phyloP scores from a whole-genome alignment of 2,329 filamentous ascomycete species.

The Pseudogymnoascus sp. region DNA sequence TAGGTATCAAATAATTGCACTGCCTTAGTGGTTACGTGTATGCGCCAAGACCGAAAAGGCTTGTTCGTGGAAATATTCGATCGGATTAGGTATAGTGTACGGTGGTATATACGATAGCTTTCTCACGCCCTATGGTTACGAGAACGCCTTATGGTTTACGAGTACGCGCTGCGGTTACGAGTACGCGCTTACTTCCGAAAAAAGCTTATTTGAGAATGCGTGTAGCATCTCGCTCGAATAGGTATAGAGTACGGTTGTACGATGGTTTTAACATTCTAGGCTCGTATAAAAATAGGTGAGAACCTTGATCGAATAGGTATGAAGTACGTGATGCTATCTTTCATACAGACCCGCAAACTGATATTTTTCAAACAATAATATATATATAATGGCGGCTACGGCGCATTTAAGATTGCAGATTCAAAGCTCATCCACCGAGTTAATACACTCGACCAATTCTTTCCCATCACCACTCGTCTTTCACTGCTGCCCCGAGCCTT shows the following conservation, averaged over 20 bases:
- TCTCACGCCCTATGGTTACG: no score
- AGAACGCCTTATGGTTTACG: no score
- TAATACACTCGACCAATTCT: not conserved
- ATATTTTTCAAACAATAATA: not conserved
- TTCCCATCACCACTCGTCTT: not conserved
- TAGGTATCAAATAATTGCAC: not conserved
- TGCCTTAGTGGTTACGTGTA: not conserved
- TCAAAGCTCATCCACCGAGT: not conserved
- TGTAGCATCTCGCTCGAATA: not conserved
- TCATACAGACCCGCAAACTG: not conserved
- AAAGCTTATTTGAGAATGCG: not conserved
- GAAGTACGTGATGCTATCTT: not conserved
- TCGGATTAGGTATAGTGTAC: constrained; percentile 3
- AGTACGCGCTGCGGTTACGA: no score
- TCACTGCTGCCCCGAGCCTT: not conserved
- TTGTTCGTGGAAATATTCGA: not conserved
- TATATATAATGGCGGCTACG: not conserved
- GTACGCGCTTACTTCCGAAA: no score
- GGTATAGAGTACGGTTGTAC: not conserved
- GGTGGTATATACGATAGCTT: no score
- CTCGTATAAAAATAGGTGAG: not conserved
- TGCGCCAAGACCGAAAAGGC: not conserved
- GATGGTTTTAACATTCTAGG: not conserved
- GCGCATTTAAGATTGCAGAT: not conserved
- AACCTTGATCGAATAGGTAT: not conserved